Evolutionary conservation across 1,139 yeast species (phyloP).

Genomic region (Pichia sp.): DNA sequence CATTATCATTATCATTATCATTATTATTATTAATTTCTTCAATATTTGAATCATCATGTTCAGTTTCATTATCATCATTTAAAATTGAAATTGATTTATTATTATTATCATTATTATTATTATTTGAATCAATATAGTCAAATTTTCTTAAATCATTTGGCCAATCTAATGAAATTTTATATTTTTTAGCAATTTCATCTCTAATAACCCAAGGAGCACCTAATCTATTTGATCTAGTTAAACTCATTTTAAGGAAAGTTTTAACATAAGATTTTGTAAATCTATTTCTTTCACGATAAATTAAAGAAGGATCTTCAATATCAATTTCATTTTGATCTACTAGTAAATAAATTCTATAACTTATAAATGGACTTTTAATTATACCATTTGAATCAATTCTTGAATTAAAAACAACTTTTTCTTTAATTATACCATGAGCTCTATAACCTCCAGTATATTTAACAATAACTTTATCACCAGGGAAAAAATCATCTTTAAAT

Average conservation of each 20-base stretch:
- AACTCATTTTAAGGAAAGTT: conserved; percentile 80
- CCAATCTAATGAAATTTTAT: conserved; percentile 51
- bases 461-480: conserved; percentile 78
- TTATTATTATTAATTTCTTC: conserved; percentile 1
- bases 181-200: conserved; percentile 58
- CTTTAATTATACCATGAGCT: conserved; percentile 49
- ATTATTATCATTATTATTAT: background rate
- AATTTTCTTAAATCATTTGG: conserved; percentile 38
- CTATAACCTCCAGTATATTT: conserved; percentile 30
- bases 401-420: conserved; percentile 49
- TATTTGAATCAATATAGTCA: conserved; percentile 8
- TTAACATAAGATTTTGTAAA: conserved; percentile 88
- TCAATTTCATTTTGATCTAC: conserved; percentile 34
- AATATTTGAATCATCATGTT: conserved; percentile 1
- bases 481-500: conserved; percentile 80
- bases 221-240: conserved; percentile 71
- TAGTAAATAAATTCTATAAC: conserved; percentile 53
- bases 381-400: conserved; percentile 39
- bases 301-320: conserved; percentile 59
- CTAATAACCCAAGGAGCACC: conserved; percentile 99
- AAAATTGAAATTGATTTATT: background rate
- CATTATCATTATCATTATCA: conserved; percentile 1
- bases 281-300: conserved; percentile 75
- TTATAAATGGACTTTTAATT: conserved; percentile 54
- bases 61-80: conserved; percentile 3